Evolutionary conservation across 2,329 filamentous ascomycete species (phyloP), one percentile per base, ranked within the genome.

Genomic region (Colletotrichum sp.): DNA sequence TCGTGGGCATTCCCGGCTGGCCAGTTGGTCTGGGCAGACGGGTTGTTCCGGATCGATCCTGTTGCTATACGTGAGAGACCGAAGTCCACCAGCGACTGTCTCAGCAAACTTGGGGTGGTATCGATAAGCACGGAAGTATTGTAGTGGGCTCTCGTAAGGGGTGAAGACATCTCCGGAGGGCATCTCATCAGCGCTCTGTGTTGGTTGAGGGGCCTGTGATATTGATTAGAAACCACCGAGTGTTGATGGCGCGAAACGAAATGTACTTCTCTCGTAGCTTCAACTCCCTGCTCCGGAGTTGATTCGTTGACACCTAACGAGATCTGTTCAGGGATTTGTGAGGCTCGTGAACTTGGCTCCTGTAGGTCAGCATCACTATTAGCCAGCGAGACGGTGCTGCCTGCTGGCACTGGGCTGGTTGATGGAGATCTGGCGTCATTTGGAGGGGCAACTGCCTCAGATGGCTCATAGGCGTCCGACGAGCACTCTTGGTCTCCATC

Each of bases 51-150:
- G 89, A 83, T 98, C 93, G 85, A 99, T 98, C 80, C 93, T 93
- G 85, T 98, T 95, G 86, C 95, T 98, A 87, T 96, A 99, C 59
- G 96, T 99, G 87, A 98, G 89, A 78, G 97, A 99, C 82, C 94
- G 93, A 82, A 96, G 93, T 59, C 96, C 96, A 77, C 93, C 94
- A 72, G 91, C 83, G 73, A 98, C 92, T 72, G 91, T 88, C 66
- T 93, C 85, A 78, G 89, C 87, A 85, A 93, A 99, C 68, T 91
- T 88, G 36, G 95, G 95, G 82, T 99, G 96, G 83, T 96, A 98
- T 80, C 96, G 95, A 86, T 95, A 99, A 49, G 95, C 94, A 83
- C 93, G 95, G 85, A 99, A 98, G 80, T 91, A 91, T 79, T 91
- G 92, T 76, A 99, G 88, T 36, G 96, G 95, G 82, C 95, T 98